phyloP scores from a whole-genome alignment of 768 basidiomycete species.

The Termitomyces sp. region DNA sequence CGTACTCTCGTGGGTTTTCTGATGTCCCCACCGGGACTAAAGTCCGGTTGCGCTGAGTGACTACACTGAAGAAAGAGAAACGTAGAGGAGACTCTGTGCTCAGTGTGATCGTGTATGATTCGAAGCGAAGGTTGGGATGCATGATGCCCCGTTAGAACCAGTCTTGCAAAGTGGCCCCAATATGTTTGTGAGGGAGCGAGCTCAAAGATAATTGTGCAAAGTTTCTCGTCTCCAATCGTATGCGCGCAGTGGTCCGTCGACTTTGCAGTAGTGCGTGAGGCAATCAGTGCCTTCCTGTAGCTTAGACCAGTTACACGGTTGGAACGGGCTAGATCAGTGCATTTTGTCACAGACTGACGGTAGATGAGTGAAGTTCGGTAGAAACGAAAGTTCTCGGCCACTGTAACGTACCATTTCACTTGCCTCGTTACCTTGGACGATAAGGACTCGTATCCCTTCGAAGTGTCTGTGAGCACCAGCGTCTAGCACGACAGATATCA shows the following conservation, averaged over 20 bases:
- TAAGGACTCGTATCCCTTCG: conserved; percentile 5
- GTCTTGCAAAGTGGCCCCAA: conserved; percentile 3
- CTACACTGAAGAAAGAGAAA: conserved; percentile 6
- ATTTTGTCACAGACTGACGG: background rate
- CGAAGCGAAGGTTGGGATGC: background rate
- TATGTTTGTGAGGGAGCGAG: background rate
- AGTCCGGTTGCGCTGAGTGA: conserved; percentile 1
- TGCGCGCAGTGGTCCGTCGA: background rate
- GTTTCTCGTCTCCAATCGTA: background rate
- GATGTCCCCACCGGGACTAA: background rate
- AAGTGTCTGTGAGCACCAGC: conserved; percentile 4
- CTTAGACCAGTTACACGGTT: background rate
- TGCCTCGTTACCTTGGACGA: background rate
- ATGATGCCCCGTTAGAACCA: background rate
- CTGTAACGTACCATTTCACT: background rate
- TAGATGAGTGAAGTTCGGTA: background rate
- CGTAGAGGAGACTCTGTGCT: background rate
- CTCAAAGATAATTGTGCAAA: conserved; percentile 8
- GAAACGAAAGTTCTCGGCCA: background rate
- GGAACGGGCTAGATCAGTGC: background rate
- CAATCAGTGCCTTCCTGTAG: background rate
- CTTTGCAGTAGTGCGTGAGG: background rate
- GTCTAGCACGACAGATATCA: conserved; percentile 8
- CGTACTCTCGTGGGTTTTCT: conserved; percentile 1
- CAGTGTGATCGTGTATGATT: background rate